A percentile compares a stretch with the other conserved stretches of the same genome.
Evolutionary conservation across 163 green algal genomes (phyloP).

Genomic region (Scenedesmus sp.): DNA sequence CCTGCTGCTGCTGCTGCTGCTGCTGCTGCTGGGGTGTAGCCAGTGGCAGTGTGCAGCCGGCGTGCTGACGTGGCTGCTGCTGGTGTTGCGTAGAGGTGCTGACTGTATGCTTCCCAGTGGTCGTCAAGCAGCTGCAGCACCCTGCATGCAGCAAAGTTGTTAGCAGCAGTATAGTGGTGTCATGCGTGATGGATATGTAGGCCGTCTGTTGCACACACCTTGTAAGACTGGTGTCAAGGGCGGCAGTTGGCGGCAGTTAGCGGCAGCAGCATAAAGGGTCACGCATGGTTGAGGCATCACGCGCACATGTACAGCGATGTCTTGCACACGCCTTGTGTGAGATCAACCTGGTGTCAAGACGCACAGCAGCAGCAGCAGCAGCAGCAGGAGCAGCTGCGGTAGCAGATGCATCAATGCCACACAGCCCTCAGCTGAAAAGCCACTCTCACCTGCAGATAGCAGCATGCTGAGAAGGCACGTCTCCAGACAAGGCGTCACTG

Average conservation of each 20-base stretch:
- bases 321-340: no score
- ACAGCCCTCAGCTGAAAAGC: not conserved
- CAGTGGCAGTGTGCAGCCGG: not conserved
- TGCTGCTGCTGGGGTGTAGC: not conserved
- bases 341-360: no score
- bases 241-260: not conserved
- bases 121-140: slow-evolving; percentile 29
- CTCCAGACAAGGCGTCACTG: not conserved
- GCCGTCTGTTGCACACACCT: no score
- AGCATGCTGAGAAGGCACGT: not conserved
- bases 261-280: not conserved
- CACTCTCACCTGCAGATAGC: slow-evolving; percentile 1
- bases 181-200: no score
- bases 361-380: not conserved
- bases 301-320: no score
- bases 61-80: not conserved
- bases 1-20: not conserved
- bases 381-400: not conserved
- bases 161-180: not conserved
- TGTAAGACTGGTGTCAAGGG: no score
- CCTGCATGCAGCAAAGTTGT: not conserved
- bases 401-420: not conserved
- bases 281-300: no score
- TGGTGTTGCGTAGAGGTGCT: not conserved
- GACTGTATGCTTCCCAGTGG: slow-evolving; percentile 9